Percentiles rank a stretch among this genome's conserved stretches.
Evolutionary conservation across 1,139 yeast species (phyloP).

Genomic region (Pneumocystis carinii): DNA sequence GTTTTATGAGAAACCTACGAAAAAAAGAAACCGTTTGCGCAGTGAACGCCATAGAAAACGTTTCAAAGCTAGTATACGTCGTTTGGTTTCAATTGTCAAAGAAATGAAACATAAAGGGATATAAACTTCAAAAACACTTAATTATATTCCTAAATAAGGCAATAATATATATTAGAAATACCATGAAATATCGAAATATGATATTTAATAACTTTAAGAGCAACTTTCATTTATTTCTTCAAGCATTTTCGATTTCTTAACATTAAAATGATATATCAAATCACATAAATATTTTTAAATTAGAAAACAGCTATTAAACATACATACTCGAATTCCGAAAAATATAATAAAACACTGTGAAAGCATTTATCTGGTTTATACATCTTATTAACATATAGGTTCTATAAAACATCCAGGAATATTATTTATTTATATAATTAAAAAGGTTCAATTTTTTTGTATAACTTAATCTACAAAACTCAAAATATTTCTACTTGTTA

Average conservation of each 20-base stretch:
- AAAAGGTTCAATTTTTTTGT: too few relatives aligned
- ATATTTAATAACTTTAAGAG: background rate
- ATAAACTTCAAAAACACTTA: background rate
- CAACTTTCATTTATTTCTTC: background rate
- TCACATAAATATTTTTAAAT: too few relatives aligned
- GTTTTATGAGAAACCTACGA: constrained; percentile 11
- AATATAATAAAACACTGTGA: background rate
- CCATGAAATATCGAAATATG: background rate
- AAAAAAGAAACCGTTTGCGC: constrained; percentile 8
- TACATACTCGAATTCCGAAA: background rate
- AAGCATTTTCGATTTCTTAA: background rate
- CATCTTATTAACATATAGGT: too few relatives aligned
- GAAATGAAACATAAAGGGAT: constrained; percentile 8
- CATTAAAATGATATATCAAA: background rate
- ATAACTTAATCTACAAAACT: too few relatives aligned
- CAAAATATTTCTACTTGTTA: background rate
- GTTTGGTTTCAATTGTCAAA: constrained; percentile 9
- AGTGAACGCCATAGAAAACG: constrained; percentile 11
- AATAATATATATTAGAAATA: background rate
- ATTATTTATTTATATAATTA: too few relatives aligned
- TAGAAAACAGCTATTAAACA: too few relatives aligned
- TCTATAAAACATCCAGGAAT: too few relatives aligned
- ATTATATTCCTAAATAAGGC: background rate
- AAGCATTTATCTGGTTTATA: background rate
- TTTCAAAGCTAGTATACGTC: constrained; percentile 7